Conservation (phyloP, 306 rosid genomes). For the Medicago ruthenica region DNA sequence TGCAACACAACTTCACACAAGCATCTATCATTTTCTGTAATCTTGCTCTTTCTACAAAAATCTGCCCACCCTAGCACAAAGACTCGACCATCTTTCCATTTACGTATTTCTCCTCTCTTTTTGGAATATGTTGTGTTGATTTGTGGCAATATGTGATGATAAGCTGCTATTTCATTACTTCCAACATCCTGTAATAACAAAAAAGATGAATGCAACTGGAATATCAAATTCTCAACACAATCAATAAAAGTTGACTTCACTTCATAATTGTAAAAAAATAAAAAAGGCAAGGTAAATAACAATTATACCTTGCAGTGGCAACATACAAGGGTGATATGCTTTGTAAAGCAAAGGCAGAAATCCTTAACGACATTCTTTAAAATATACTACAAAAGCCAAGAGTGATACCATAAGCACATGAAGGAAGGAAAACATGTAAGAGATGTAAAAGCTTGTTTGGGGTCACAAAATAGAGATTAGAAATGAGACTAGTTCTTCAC, state of each 20-base stretch:
- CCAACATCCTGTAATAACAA: slow-evolving; percentile 21
- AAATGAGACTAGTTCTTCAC: no score
- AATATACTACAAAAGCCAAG: slow-evolving; percentile 34
- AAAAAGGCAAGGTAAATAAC: no score
- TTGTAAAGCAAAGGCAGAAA: not conserved
- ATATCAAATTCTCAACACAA: slow-evolving; percentile 12
- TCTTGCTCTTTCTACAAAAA: slow-evolving; percentile 26
- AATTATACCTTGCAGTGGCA: slow-evolving; percentile 34
- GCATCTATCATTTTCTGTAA: slow-evolving; percentile 11
- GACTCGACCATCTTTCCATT: slow-evolving; percentile 32
- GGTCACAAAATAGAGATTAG: no score
- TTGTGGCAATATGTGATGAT: slow-evolving; percentile 13
- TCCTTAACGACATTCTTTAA: not conserved
- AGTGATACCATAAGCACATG: slow-evolving; percentile 4
- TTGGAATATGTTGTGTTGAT: not conserved
- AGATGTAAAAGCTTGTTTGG: no score
- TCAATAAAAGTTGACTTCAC: no score
- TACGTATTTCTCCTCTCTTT: not conserved
- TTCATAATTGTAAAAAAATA: no score
- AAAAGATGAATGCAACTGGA: not conserved
- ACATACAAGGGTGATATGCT: slow-evolving; percentile 27
- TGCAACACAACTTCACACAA: slow-evolving; percentile 38
- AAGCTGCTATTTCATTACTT: not conserved
- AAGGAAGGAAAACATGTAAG: not conserved
- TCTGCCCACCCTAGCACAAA: slow-evolving; percentile 12